Evolutionary conservation across 2,329 filamentous ascomycete genomes (phyloP), one percentile per base, ranked within the genome.

Genomic region (Thermochaetoides dissita): DNA sequence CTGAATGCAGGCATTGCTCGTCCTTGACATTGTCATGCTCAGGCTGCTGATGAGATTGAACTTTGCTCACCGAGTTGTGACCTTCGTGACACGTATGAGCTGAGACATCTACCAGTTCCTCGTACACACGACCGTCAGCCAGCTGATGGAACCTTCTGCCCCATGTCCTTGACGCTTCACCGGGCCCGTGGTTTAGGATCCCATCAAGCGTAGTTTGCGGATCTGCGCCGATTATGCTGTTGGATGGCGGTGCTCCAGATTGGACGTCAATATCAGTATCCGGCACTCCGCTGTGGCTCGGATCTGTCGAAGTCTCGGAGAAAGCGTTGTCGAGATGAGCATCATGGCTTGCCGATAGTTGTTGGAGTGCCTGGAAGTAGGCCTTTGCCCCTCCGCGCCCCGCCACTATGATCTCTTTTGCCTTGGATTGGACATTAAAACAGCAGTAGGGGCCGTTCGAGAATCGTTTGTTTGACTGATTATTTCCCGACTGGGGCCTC

Each of bases 71-170:
- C 6, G 40, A 42, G 30, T 34, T 46, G 38, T 47, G 49, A 7
- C 17, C 17, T 24, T 44, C 48, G 29, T 43, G 36, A 31, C 50
- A 46, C 7, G 12, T 34, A 37, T 50, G 43, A 11, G 34, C 38
- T 9, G 48, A 41, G 30, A 49, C 40, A 35, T 50, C 44, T 10
- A 46, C 44, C 3, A 38, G 36, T 10, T 45, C 43, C 34, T 44
- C 42, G 40, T 42, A 44, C 10, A 46, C 30, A 37, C 46, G 40
- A 12, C 46, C 45, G 6, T 39, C 45, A 5, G 46, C 44, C 24
- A 51, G 37, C n/a, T 34, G 38, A 17, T 42, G 46, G 33, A 45
- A 43, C 17, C 36, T 47, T 6, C 44, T 51, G 12, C 56, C 53
- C 42, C 17, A 24, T 24, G 17, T 5, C 17, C 17, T 24, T 5